These are phyloP conservation scores for Yamadazyma friedrichii DNA, from an alignment of 1,139 yeast species.

Conservation along the genomic window DNA sequence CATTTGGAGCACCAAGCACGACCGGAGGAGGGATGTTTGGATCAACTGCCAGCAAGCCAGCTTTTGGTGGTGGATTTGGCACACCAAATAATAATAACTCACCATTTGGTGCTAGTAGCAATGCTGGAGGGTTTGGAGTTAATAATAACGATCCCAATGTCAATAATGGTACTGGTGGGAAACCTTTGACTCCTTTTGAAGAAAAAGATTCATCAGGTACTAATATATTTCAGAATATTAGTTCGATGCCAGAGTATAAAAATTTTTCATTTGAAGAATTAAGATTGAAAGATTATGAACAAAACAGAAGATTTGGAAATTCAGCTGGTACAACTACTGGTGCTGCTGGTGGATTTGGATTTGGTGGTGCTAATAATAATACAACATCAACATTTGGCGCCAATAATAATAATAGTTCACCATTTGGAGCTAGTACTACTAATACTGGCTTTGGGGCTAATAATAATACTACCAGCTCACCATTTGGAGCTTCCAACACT, in stretches of 20 bases:
- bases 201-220: slow-evolving; percentile 71
- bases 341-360: slow-evolving; percentile 33
- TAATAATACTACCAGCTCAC: slow-evolving; percentile 14
- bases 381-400: slow-evolving; percentile 29
- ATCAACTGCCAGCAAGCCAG: slow-evolving; percentile 15
- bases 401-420: slow-evolving; percentile 14
- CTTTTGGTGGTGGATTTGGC: slow-evolving; percentile 24
- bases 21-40: slow-evolving; percentile 26
- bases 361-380: slow-evolving; percentile 21
- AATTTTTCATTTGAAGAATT: slow-evolving; percentile 84
- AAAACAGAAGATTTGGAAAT: slow-evolving; percentile 63
- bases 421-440: slow-evolving; percentile 10
- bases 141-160: slow-evolving; percentile 30
- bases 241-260: slow-evolving; percentile 88
- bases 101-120: slow-evolving; percentile 20
- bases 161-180: slow-evolving; percentile 70
- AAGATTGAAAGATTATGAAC: slow-evolving; percentile 84
- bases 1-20: slow-evolving; percentile 18
- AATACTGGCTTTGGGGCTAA: slow-evolving; percentile 17
- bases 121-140: slow-evolving; percentile 24
- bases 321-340: slow-evolving; percentile 23
- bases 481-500: slow-evolving; percentile 14
- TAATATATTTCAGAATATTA: slow-evolving; percentile 68
- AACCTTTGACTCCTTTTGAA: slow-evolving; percentile 60
- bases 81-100: slow-evolving; percentile 22